Evolutionary conservation across 176 grass and related monocot genomes (phyloP).

Genomic region (Oryza punctata): DNA sequence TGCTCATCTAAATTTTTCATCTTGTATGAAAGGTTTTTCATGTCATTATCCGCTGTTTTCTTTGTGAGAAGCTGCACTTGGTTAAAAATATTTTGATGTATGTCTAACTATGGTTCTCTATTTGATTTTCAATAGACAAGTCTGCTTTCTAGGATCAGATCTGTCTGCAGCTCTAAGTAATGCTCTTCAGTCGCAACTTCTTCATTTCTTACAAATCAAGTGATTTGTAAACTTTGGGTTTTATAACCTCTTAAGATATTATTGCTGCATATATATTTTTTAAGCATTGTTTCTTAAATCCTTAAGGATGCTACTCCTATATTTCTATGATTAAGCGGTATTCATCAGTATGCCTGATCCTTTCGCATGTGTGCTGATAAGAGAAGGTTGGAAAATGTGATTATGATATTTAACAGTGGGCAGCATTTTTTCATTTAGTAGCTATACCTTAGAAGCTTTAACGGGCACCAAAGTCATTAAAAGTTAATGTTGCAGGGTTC

Average conservation of each 20-base stretch:
- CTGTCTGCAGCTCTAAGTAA: neutral
- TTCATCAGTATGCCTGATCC: neutral
- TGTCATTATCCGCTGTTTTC: constrained; percentile 10
- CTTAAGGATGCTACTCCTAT: constrained; percentile 9
- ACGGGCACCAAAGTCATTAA: constrained; percentile 14
- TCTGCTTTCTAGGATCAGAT: neutral
- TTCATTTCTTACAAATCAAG: neutral
- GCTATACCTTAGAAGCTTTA: neutral
- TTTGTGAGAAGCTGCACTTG: constrained; percentile 10
- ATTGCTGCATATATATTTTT: constrained; percentile 1
- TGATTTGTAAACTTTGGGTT: constrained; percentile 8
- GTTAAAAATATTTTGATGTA: neutral
- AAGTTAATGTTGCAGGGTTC: constrained; percentile 60
- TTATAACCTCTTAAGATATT: neutral
- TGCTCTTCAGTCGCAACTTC: neutral
- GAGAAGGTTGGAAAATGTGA: neutral
- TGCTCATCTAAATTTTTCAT: neutral
- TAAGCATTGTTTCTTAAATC: constrained; percentile 9
- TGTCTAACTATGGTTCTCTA: neutral
- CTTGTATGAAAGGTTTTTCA: constrained; percentile 10
- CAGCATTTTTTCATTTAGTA: constrained; percentile 21
- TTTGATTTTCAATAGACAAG: neutral
- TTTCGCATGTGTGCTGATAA: constrained; percentile 6
- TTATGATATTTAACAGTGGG: constrained; percentile 6
- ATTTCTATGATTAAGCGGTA: neutral